These are phyloP conservation scores for Chlamydomonas sp. DNA, from an alignment of 139 green algal species.

Conservation along the genomic window DNA sequence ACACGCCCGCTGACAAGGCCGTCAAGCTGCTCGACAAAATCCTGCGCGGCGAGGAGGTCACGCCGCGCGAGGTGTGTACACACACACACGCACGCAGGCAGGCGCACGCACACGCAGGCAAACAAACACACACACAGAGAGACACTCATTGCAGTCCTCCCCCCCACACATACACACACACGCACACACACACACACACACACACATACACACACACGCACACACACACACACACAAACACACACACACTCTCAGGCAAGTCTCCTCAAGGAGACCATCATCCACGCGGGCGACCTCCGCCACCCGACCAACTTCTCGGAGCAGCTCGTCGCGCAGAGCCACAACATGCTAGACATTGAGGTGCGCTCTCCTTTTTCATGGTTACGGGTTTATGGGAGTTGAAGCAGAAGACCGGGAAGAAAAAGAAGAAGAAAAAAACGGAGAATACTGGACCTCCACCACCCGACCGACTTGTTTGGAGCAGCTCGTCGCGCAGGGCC, in stretches of 20 bases:
- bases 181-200: background rate
- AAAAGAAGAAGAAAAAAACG: background rate
- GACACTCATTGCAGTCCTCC: no score
- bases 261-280: conserved; percentile 42
- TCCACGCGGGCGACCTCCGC: conserved; percentile 39
- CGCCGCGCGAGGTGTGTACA: no score
- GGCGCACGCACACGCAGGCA: no score
- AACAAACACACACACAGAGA: background rate
- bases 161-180: no score
- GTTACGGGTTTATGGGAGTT: background rate
- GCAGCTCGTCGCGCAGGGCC: conserved; percentile 50
- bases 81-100: background rate
- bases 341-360: conserved; percentile 40
- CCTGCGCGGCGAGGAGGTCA: conserved; percentile 38
- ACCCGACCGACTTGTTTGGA: conserved; percentile 49
- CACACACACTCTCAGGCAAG: no score
- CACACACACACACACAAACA: no score
- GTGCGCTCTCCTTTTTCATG: conserved; percentile 16
- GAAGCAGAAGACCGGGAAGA: background rate
- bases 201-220: no score
- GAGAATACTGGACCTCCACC: conserved; percentile 29
- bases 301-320: conserved; percentile 51
- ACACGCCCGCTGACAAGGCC: conserved; percentile 54
- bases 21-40: conserved; percentile 55
- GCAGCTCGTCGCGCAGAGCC: conserved; percentile 50